Evolutionary conservation across 1,284 basidiomycete species (phyloP), one percentile per base, ranked within the genome.

Genomic region (Cryptococcus sp.): DNA sequence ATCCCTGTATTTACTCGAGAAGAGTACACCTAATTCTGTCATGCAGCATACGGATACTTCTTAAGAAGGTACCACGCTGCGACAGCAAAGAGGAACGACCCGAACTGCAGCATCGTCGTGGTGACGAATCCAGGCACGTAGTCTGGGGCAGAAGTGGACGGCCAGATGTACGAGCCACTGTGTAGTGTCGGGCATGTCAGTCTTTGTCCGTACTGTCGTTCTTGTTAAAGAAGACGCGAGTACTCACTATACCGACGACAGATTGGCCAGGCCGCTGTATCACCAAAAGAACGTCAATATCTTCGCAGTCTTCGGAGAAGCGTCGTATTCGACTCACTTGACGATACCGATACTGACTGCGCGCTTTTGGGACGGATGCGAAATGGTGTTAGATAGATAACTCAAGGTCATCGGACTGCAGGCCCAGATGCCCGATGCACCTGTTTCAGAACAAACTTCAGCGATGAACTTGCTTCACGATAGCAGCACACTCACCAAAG

Each of bases 61-160:
- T 41, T 50, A 3, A 57, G 42, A 13, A 54, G 42, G 45, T 50
- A 50, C 47, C 48, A 59, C 6, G 57, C 57, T 27, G 47, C 11
- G 30, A 55, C 69, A 65, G 13, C 30, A 63, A 52, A 60, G 61
- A 47, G 79, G 68, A 19, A 81, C 81, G n/a, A 81, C 11, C 52
- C 52, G 35, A 59, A n/a, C 25, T 55, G 83, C 16, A 70, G 76
- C 41, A 67, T 75, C 64, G 79, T 77, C 61, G 68, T 55, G n/a
- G 53, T 52, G 42, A 60, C 54, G 40, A 65, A 63, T 23, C 66
- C 66, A 5, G 49, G 51, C 35, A 51, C 46, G 48, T 63, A 68
- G 25, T 38, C 20, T 3, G 66, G 66, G 2, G 55, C 65, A 27
- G 27, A 41, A 17, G 52, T 41, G 17, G 50, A 27, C 6, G 65